Evolutionary conservation across 2,329 filamentous ascomycete genomes (phyloP).

Genomic region (Periconia macrospinosa): DNA sequence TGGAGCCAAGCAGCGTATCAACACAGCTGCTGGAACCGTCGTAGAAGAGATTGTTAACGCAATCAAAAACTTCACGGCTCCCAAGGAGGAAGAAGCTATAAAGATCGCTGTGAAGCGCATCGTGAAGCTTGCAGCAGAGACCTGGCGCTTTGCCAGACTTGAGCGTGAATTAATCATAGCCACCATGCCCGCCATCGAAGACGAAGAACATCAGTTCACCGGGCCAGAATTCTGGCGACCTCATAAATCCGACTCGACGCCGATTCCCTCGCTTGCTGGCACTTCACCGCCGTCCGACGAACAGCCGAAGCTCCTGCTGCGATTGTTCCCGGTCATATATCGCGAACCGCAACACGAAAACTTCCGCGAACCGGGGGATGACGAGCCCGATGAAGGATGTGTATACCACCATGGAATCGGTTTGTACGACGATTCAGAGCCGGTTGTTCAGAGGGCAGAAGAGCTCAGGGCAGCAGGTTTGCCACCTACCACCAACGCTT

Average conservation of each 20-base stretch:
- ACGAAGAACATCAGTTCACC: slow-evolving; percentile 36
- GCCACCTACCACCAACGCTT: slow-evolving; percentile 38
- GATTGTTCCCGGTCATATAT: slow-evolving; percentile 55
- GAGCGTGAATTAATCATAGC: slow-evolving; percentile 60
- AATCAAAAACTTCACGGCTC: slow-evolving; percentile 57
- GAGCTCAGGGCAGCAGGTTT: slow-evolving; percentile 43
- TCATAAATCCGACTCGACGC: slow-evolving; percentile 34
- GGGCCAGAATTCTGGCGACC: slow-evolving; percentile 39
- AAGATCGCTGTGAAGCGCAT: slow-evolving; percentile 56
- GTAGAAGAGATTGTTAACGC: slow-evolving; percentile 60
- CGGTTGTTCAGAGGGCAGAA: slow-evolving; percentile 35
- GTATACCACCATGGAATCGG: slow-evolving; percentile 55
- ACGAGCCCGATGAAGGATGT: slow-evolving; percentile 49
- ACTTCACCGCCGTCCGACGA: slow-evolving; percentile 27
- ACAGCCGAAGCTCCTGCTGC: slow-evolving; percentile 50
- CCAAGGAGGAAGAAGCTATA: slow-evolving; percentile 54
- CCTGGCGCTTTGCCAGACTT: slow-evolving; percentile 60
- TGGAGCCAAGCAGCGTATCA: slow-evolving; percentile 59
- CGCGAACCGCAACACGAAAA: slow-evolving; percentile 54
- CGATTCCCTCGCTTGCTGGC: slow-evolving; percentile 30
- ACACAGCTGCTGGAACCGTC: slow-evolving; percentile 57
- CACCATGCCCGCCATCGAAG: slow-evolving; percentile 47
- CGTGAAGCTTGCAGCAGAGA: slow-evolving; percentile 61
- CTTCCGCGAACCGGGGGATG: slow-evolving; percentile 44
- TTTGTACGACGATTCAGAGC: slow-evolving; percentile 51